These are phyloP conservation scores for Epichloe gansuensis DNA, from an alignment of 2,329 filamentous ascomycete species.

Conservation along the genomic window DNA sequence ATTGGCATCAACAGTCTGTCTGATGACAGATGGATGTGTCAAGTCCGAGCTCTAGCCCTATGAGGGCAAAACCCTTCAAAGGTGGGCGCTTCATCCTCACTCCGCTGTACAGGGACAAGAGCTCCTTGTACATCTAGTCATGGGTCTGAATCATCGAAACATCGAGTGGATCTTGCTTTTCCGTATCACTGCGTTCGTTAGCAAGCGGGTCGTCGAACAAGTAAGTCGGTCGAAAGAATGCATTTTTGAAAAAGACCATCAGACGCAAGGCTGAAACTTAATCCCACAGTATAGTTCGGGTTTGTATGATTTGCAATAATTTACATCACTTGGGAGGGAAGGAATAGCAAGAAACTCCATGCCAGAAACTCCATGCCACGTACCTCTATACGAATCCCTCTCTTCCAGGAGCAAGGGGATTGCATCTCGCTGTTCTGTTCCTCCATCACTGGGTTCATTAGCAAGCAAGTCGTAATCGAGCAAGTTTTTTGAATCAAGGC, in stretches of 20 bases:
- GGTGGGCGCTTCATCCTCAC: no score
- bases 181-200: background rate
- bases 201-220: background rate
- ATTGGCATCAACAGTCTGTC: no score
- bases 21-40: no score
- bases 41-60: no score
- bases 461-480: background rate
- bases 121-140: no score
- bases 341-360: background rate
- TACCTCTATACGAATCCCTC: background rate
- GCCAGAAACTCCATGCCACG: background rate
- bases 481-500: background rate
- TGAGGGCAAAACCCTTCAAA: no score
- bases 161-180: background rate
- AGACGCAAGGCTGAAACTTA: background rate
- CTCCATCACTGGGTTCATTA: background rate
- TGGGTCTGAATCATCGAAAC: no score
- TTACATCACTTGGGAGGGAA: background rate
- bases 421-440: background rate
- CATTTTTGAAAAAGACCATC: background rate
- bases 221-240: background rate
- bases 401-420: no score
- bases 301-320: background rate
- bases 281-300: background rate
- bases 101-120: no score